A percentile compares a stretch with the other conserved stretches of the same genome.
These are phyloP conservation scores for Evansstolkia leycettana DNA, from an alignment of 495 filamentous ascomycete genomes.

Conservation along the genomic window DNA sequence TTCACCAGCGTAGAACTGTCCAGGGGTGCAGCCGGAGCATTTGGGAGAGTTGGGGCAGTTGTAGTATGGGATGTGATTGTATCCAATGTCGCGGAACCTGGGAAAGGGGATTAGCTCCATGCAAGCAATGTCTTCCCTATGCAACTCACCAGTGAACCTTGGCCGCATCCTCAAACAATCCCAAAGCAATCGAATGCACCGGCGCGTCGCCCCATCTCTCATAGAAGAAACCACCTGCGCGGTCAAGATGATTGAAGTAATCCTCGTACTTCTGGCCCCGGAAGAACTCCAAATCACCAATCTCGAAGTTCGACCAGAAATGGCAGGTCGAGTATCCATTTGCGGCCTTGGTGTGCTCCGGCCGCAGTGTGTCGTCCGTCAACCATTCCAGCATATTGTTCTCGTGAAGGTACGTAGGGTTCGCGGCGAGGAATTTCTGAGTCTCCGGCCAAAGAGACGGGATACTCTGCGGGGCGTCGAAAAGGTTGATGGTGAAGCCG, in stretches of 20 bases:
- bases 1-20: conserved; percentile 79
- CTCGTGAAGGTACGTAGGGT: conserved; percentile 67
- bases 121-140: no score
- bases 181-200: conserved; percentile 91
- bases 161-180: conserved; percentile 78
- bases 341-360: conserved; percentile 64
- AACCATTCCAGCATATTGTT: conserved; percentile 87
- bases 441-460: conserved; percentile 93
- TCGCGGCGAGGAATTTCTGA: conserved; percentile 69
- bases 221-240: conserved; percentile 95
- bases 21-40: conserved; percentile 78
- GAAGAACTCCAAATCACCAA: conserved; percentile 93
- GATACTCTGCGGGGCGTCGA: conserved; percentile 78
- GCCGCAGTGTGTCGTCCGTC: conserved; percentile 61
- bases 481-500: conserved; percentile 96
- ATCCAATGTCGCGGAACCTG: conserved; percentile 99
- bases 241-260: conserved; percentile 93
- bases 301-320: conserved; percentile 99
- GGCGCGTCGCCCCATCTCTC: conserved; percentile 98
- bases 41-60: conserved; percentile 97
- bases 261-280: conserved; percentile 80
- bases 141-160: conserved; percentile 95
- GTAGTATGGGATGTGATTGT: conserved; percentile 96
- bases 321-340: conserved; percentile 98
- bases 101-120: conserved; percentile 6